These are phyloP conservation scores for Abrus precatorius DNA, from an alignment of 306 rosid genomes.

Conservation along the genomic window DNA sequence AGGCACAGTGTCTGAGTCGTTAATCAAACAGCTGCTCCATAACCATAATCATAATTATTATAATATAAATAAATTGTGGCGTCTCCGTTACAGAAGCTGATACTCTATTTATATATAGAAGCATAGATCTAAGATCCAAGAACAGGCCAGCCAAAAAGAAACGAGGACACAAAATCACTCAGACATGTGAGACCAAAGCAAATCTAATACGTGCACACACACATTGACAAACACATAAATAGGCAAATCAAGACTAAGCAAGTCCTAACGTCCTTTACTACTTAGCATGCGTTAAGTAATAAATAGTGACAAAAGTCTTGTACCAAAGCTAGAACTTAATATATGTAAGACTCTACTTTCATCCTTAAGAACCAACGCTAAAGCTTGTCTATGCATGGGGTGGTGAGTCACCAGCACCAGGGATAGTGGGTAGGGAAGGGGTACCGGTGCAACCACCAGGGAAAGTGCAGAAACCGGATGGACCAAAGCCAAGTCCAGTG, in stretches of 20 bases:
- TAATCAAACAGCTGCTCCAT: neutral
- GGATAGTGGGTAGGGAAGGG: conserved; percentile 30
- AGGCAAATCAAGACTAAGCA: conserved; percentile 17
- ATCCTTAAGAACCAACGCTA: neutral
- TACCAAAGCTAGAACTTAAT: neutral
- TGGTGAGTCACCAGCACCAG: conserved; percentile 24
- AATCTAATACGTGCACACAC: neutral
- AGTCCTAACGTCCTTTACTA: neutral
- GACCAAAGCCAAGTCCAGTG: conserved; percentile 45
- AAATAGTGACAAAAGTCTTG: neutral
- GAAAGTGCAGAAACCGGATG: conserved; percentile 49
- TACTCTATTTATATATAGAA: neutral
- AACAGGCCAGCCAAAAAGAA: neutral
- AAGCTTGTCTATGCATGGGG: conserved; percentile 38
- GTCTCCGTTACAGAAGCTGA: neutral
- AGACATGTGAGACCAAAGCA: neutral
- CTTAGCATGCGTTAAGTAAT: neutral
- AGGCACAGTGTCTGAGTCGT: neutral
- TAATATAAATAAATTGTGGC: neutral
- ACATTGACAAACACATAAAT: neutral
- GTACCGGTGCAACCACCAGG: conserved; percentile 50
- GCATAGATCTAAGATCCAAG: neutral
- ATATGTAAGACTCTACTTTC: too few relatives aligned
- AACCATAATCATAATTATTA: neutral
- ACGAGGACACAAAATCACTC: neutral